Evolutionary conservation across 2,329 filamentous ascomycete genomes (phyloP).

Genomic region (Aspergillus proliferans): DNA sequence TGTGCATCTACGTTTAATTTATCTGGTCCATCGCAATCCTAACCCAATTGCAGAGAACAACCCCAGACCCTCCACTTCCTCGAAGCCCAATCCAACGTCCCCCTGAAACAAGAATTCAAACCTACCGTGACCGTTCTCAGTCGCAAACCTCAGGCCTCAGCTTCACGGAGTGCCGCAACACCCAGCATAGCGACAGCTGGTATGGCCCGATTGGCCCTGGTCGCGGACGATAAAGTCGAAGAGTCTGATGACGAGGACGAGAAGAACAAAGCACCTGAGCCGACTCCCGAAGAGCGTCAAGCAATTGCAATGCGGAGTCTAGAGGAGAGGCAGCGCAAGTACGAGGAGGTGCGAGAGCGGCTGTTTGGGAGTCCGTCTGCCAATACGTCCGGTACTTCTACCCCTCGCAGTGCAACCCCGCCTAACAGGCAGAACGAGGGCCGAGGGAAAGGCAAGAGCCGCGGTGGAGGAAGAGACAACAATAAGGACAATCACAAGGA

Average conservation of each 20-base stretch:
- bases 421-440: conserved; percentile 38
- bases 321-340: conserved; percentile 84
- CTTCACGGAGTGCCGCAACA: conserved; percentile 43
- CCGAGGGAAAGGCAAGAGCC: conserved; percentile 43
- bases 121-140: conserved; percentile 77
- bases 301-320: conserved; percentile 70
- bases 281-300: conserved; percentile 69
- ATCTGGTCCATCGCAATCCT: conserved; percentile 1
- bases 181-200: conserved; percentile 38
- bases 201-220: conserved; percentile 42
- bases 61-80: conserved; percentile 70
- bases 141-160: conserved; percentile 64
- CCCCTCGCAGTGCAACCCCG: conserved; percentile 57
- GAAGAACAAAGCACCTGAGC: conserved; percentile 51
- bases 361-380: conserved; percentile 63
- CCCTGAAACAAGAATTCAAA: conserved; percentile 67
- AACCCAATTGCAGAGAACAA: conserved; percentile 54
- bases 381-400: conserved; percentile 51
- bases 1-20: not conserved
- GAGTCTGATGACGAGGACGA: conserved; percentile 58
- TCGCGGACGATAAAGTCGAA: conserved; percentile 48
- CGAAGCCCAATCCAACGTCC: conserved; percentile 56
- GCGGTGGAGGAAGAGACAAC: conserved; percentile 42
- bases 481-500: conserved; percentile 14
- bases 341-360: conserved; percentile 80